Conservation (phyloP, 768 basidiomycete genomes). For the Heimioporus sp. region DNA sequence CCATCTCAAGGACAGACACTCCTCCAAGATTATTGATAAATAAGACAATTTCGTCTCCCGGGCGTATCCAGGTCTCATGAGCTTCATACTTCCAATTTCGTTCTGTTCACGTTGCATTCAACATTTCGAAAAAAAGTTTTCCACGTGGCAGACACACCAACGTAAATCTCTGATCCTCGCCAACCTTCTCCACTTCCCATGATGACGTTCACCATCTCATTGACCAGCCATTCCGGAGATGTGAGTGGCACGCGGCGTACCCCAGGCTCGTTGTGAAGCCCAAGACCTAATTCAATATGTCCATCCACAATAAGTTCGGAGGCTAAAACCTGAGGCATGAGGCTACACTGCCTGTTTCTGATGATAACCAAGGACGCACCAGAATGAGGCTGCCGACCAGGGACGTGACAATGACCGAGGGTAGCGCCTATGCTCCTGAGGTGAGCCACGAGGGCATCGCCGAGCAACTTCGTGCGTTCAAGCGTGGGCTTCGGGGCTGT, state of each 20-base stretch:
- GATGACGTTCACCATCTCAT: too few species aligned
- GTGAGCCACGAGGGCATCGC: constrained; percentile 30
- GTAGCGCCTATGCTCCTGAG: constrained; percentile 38
- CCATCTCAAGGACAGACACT: constrained; percentile 50
- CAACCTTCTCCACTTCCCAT: too few species aligned
- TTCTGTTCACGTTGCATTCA: background rate
- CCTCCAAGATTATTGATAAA: constrained; percentile 60
- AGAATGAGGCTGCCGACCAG: constrained; percentile 34
- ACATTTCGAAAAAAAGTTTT: too few species aligned
- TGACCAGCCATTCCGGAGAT: too few species aligned
- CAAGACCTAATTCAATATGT: constrained; percentile 45
- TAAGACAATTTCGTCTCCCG: constrained; percentile 36
- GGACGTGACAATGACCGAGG: constrained; percentile 57
- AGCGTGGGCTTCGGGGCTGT: constrained; percentile 9
- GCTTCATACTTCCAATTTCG: background rate
- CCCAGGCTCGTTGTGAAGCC: constrained; percentile 56
- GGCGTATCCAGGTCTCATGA: constrained; percentile 15
- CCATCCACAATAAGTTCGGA: constrained; percentile 3
- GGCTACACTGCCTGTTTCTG: background rate
- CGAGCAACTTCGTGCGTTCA: constrained; percentile 24
- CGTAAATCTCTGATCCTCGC: constrained; percentile 3
- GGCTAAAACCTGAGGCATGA: background rate
- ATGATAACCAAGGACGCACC: background rate
- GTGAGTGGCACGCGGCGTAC: constrained; percentile 6
- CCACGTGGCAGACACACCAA: background rate